These are phyloP conservation scores for Dactylorhiza incarnata DNA, from an alignment of 106 monocot species.

Conservation along the genomic window DNA sequence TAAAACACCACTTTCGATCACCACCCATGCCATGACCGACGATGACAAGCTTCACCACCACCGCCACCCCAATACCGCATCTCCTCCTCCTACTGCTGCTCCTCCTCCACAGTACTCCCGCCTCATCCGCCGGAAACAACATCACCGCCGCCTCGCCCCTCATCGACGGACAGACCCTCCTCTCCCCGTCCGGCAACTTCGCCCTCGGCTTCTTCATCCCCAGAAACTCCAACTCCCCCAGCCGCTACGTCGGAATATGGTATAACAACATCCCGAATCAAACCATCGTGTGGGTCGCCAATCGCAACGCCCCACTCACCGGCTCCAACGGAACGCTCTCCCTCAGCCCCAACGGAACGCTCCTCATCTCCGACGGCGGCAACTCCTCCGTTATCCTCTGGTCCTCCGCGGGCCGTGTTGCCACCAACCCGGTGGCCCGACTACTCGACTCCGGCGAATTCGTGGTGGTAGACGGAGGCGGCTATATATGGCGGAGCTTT, in stretches of 20 bases:
- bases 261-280: constrained; percentile 11
- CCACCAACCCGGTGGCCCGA: constrained; percentile 5
- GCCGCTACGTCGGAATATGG: constrained; percentile 10
- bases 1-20: neutral
- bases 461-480: neutral
- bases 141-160: neutral
- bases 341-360: constrained; percentile 3
- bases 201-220: constrained; percentile 17
- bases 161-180: neutral
- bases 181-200: constrained; percentile 7
- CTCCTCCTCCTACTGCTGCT: neutral
- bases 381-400: neutral
- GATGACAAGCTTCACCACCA: neutral
- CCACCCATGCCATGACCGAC: neutral
- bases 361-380: neutral
- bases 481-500: constrained; percentile 13
- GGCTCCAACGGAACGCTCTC: constrained; percentile 1
- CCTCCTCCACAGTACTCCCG: neutral
- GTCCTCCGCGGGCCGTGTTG: neutral
- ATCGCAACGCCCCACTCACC: neutral
- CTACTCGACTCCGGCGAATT: constrained; percentile 12
- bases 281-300: constrained; percentile 19
- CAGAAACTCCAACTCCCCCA: no score
- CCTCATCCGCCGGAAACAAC: constrained; percentile 2
- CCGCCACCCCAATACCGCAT: neutral